Conservation (phyloP, 1,284 basidiomycete species). For the Apiotrichum brassicae region DNA sequence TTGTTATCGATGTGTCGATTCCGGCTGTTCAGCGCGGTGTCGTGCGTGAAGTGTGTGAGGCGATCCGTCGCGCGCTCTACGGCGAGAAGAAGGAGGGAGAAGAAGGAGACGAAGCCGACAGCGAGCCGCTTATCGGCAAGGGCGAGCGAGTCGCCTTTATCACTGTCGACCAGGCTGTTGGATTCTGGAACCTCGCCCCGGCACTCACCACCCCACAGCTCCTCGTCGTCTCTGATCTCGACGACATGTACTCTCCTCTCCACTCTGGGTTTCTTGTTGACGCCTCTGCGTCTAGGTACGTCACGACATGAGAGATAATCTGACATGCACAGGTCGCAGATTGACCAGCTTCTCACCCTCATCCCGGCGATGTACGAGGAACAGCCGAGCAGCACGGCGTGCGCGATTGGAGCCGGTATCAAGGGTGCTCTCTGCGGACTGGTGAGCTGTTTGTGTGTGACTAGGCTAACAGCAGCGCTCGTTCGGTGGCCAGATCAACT, state of each 20-base stretch:
- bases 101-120: slow-evolving; percentile 42
- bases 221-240: slow-evolving; percentile 78
- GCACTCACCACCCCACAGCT: slow-evolving; percentile 59
- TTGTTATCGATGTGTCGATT: slow-evolving; percentile 78
- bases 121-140: slow-evolving; percentile 44
- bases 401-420: slow-evolving; percentile 74
- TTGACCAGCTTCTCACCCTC: slow-evolving; percentile 51
- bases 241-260: slow-evolving; percentile 85
- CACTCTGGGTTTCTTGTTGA: slow-evolving; percentile 72
- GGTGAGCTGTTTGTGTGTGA: neutral
- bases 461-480: slow-evolving; percentile 52
- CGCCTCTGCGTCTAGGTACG: slow-evolving; percentile 62
- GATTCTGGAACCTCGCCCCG: slow-evolving; percentile 85
- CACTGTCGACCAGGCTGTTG: slow-evolving; percentile 75
- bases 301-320: neutral
- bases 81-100: slow-evolving; percentile 52
- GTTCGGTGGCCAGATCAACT: slow-evolving; percentile 76
- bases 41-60: slow-evolving; percentile 61
- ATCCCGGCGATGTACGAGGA: slow-evolving; percentile 61
- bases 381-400: slow-evolving; percentile 47
- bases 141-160: slow-evolving; percentile 63
- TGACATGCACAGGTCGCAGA: slow-evolving; percentile 27
- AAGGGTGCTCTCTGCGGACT: slow-evolving; percentile 66
- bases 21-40: slow-evolving; percentile 69
- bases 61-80: slow-evolving; percentile 64